phyloP scores from a whole-genome alignment of 768 basidiomycete genomes.

The Mycena venus region DNA sequence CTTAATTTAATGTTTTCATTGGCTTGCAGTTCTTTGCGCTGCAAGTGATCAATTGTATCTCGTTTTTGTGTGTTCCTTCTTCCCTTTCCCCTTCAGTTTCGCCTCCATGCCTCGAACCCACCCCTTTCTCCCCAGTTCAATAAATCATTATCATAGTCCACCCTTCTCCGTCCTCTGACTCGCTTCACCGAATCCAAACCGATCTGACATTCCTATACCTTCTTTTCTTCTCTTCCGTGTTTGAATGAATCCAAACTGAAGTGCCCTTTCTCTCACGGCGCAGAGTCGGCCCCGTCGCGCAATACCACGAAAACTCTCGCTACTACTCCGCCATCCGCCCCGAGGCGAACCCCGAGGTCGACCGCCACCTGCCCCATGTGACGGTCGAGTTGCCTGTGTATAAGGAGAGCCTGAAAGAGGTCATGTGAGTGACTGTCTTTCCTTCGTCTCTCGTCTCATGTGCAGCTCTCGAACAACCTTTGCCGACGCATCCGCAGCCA shows the following conservation, averaged over 20 bases:
- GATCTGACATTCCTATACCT: background rate
- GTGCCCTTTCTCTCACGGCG: background rate
- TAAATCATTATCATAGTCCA: background rate
- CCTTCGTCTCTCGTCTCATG: slow-evolving; percentile 69
- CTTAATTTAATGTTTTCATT: background rate
- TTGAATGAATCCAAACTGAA: background rate
- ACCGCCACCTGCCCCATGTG: slow-evolving; percentile 77
- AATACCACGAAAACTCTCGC: slow-evolving; percentile 83
- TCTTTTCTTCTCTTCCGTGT: background rate
- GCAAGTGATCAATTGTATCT: slow-evolving; percentile 73
- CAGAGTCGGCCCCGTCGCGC: slow-evolving; percentile 84
- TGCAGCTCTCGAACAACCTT: no score
- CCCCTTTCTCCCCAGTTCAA: slow-evolving; percentile 14
- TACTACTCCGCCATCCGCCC: slow-evolving; percentile 84
- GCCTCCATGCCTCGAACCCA: slow-evolving; percentile 1
- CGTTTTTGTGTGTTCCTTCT: slow-evolving; percentile 66
- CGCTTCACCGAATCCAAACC: background rate
- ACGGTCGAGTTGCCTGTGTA: slow-evolving; percentile 91
- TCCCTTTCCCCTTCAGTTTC: background rate
- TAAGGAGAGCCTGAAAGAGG: slow-evolving; percentile 83
- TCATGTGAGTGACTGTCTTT: slow-evolving; percentile 83
- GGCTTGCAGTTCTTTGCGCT: slow-evolving; percentile 75
- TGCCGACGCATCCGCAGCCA: slow-evolving; percentile 41
- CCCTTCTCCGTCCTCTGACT: background rate
- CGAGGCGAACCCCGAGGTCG: slow-evolving; percentile 57